Evolutionary conservation across 495 filamentous ascomycete genomes (phyloP).

Genomic region (Hypoxylon fragiforme): DNA sequence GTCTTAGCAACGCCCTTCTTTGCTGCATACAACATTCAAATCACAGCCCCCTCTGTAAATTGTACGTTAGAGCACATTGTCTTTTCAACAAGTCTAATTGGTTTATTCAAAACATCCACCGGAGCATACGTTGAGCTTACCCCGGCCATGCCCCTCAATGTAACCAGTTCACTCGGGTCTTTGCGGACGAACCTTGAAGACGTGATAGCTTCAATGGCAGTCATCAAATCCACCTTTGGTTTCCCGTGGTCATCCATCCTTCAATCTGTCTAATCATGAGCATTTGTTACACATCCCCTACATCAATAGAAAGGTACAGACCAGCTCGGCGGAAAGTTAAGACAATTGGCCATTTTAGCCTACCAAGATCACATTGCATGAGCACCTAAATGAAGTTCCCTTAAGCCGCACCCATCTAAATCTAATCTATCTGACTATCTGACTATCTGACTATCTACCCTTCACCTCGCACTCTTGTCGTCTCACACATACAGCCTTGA

Average conservation of each 20-base stretch:
- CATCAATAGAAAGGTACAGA: not conserved
- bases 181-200: constrained; percentile 21
- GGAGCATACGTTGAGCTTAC: constrained; percentile 10
- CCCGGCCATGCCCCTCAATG: constrained; percentile 27
- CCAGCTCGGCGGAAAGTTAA: constrained; percentile 23
- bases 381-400: constrained; percentile 31
- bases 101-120: constrained; percentile 6
- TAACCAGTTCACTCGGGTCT: constrained; percentile 24
- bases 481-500: no score
- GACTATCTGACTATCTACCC: no score
- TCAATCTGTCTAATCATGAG: constrained; percentile 11
- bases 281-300: constrained; percentile 6
- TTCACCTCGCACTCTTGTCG: no score
- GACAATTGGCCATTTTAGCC: constrained; percentile 30
- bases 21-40: constrained; percentile 5
- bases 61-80: constrained; percentile 30
- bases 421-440: constrained; percentile 5
- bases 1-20: constrained; percentile 6
- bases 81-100: constrained; percentile 16
- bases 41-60: constrained; percentile 20
- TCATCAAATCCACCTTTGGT: not conserved
- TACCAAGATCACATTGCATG: constrained; percentile 23
- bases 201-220: constrained; percentile 22
- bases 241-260: not conserved
- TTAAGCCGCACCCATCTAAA: constrained; percentile 27